A percentile compares a stretch with the other conserved stretches of the same genome.
These are phyloP conservation scores for Clonostachys rhizophaga DNA, from an alignment of 2,329 filamentous ascomycete genomes.

Conservation along the genomic window DNA sequence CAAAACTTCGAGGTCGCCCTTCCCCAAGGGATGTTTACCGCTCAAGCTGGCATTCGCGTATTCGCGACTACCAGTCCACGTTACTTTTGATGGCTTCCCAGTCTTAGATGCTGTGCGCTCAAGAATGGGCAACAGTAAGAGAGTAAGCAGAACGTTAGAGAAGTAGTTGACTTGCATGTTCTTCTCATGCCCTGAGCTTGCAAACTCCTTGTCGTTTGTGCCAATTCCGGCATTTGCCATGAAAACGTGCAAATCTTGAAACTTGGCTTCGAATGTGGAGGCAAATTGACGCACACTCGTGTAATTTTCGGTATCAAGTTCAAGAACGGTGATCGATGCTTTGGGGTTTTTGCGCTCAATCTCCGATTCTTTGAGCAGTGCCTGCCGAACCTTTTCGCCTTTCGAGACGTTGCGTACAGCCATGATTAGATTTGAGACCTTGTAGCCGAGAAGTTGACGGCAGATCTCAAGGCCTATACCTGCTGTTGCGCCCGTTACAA, in stretches of 20 bases:
- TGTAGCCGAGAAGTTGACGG: conserved; percentile 25
- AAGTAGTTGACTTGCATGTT: conserved; percentile 34
- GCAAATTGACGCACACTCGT: conserved; percentile 7
- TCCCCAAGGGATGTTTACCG: background rate
- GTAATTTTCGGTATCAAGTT: conserved; percentile 9
- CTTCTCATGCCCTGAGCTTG: conserved; percentile 18
- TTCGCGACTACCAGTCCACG: conserved; percentile 20
- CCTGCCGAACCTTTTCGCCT: conserved; percentile 13
- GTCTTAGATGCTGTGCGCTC: conserved; percentile 13
- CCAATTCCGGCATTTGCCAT: conserved; percentile 38
- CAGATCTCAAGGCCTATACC: conserved; percentile 35
- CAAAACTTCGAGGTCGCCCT: conserved; percentile 5
- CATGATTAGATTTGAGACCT: conserved; percentile 29
- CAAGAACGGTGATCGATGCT: conserved; percentile 6
- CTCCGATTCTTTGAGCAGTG: conserved; percentile 3
- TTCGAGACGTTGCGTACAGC: conserved; percentile 26
- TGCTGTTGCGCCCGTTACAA: conserved; percentile 37
- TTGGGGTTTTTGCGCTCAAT: conserved; percentile 6
- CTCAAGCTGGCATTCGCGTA: conserved; percentile 2
- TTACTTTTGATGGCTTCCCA: conserved; percentile 14
- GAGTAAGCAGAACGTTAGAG: conserved; percentile 22
- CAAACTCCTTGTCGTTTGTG: conserved; percentile 6
- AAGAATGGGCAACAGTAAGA: conserved; percentile 23
- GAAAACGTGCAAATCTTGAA: conserved; percentile 28
- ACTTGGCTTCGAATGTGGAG: conserved; percentile 1